phyloP scores from a whole-genome alignment of 1,284 basidiomycete species.

The Pascua sp. region DNA sequence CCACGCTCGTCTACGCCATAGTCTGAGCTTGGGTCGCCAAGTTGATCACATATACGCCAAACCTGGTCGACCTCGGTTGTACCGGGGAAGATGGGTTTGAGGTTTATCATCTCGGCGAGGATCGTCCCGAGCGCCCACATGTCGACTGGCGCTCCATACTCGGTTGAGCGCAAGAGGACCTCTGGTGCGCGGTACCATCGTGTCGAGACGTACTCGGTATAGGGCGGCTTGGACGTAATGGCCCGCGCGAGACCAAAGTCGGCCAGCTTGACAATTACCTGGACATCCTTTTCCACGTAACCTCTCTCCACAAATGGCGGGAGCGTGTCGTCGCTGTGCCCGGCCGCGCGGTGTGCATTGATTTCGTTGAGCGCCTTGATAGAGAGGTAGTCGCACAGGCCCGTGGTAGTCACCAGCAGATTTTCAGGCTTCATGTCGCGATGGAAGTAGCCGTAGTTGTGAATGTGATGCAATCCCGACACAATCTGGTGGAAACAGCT shows the following conservation, averaged over 20 bases:
- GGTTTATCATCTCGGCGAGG: conserved; percentile 91
- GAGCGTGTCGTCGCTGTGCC: conserved; percentile 1
- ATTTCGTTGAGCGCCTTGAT: conserved; percentile 33
- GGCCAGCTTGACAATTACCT: conserved; percentile 95
- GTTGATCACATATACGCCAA: conserved; percentile 77
- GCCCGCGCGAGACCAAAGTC: conserved; percentile 97
- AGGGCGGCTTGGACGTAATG: conserved; percentile 82
- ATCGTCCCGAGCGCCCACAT: conserved; percentile 99
- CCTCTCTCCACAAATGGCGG: too few species aligned
- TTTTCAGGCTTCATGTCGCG: conserved; percentile 99
- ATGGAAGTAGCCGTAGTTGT: conserved; percentile 91
- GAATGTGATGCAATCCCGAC: conserved; percentile 87
- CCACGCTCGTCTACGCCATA: conserved; percentile 74
- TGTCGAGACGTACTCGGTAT: conserved; percentile 98
- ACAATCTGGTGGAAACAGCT: conserved; percentile 94
- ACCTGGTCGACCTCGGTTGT: conserved; percentile 92
- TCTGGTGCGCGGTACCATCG: conserved; percentile 99
- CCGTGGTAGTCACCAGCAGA: conserved; percentile 98
- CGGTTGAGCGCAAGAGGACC: conserved; percentile 81
- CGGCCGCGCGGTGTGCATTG: conserved; percentile 23
- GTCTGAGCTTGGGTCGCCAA: conserved; percentile 85
- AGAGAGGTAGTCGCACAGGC: conserved; percentile 88
- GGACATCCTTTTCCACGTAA: conserved; percentile 76
- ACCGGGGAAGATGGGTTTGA: conserved; percentile 98
- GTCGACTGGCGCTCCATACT: conserved; percentile 95